Evolutionary conservation across 257 asterid genomes (phyloP).

Genomic region (Capsicum baccatum): DNA sequence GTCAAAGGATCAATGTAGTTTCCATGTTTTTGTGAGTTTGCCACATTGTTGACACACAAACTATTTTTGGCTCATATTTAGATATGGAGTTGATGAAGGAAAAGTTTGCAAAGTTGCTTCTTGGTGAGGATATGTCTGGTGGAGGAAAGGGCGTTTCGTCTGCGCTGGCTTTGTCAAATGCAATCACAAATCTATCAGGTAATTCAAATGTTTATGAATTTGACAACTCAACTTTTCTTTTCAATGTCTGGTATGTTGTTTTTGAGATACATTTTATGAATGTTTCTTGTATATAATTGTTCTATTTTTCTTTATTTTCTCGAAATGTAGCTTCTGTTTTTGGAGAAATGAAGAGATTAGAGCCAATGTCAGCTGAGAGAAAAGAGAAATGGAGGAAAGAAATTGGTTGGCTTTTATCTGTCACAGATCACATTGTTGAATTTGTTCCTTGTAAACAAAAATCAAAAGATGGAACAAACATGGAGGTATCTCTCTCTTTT

Average conservation of each 20-base stretch:
- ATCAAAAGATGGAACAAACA: constrained; percentile 67
- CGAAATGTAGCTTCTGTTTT: constrained; percentile 77
- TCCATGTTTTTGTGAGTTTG: not conserved
- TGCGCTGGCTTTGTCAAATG: constrained; percentile 91
- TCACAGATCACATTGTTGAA: constrained; percentile 92
- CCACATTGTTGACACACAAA: not conserved
- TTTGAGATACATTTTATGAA: not conserved
- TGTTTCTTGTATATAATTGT: not conserved
- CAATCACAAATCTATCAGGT: constrained; percentile 94
- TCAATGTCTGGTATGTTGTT: not conserved
- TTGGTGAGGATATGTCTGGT: constrained; percentile 99
- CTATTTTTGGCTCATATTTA: constrained; percentile 24
- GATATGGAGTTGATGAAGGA: constrained; percentile 88
- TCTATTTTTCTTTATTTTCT: not conserved
- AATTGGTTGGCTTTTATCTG: constrained; percentile 91
- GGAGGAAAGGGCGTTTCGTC: constrained; percentile 97
- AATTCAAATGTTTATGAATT: not conserved
- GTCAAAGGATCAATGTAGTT: not conserved
- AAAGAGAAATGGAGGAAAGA: constrained; percentile 84
- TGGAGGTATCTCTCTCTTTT: constrained; percentile 63
- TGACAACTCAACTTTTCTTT: not conserved
- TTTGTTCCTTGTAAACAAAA: constrained; percentile 79
- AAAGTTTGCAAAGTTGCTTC: constrained; percentile 83
- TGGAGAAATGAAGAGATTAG: constrained; percentile 83
- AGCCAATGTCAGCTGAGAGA: constrained; percentile 84